Evolutionary conservation across 805 yeast species (phyloP), one percentile per base, ranked within the genome.

Genomic region (Candida insectalens): DNA sequence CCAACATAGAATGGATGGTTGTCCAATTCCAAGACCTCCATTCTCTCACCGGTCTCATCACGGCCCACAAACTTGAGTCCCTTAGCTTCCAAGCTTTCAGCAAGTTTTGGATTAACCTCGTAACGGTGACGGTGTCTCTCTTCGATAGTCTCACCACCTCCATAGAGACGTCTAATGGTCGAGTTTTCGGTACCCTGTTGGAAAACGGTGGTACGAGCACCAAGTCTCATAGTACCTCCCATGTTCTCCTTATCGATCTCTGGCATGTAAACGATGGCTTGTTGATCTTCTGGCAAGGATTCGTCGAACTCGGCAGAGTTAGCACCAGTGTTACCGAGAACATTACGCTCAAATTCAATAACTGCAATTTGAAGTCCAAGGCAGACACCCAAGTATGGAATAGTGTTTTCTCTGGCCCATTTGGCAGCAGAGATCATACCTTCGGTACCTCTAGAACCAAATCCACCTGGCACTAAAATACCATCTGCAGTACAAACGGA

Each of bases 121-220:
- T 92, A 92, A 65, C 99, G 78, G 62, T 92, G 99, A 67, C 99
- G 82, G 60, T 92, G 99, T 71, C 99, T 83, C 67, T 92, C 99
- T 40, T 67, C 67, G 33, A 87, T 88, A 30, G 69, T 63, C 2
- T 65, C 69, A 19, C 69, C 67, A 38, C 72, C 76, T 37, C 92
- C 94, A 57, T 89, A 89, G 35, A 89, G 67, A 60, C 74, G 71
- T 59, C 83, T 76, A 50, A 92, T 73, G 42, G 65, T 69, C 31
- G 84, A 72, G 25, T 25, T 26, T 42, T 79, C 79, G 31, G 83
- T 61, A 42, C 67, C 74, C 13, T 63, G 63, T 50, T 74, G 77
- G 69, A 92, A 92, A 43, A 70, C 73, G 26, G 97, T 87, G 45
- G 88, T 76, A 62, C 96, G 87, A 44, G 85, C 69, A 49, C 99